phyloP scores from a whole-genome alignment of 768 basidiomycete genomes.

The Kwoniella sp. region DNA sequence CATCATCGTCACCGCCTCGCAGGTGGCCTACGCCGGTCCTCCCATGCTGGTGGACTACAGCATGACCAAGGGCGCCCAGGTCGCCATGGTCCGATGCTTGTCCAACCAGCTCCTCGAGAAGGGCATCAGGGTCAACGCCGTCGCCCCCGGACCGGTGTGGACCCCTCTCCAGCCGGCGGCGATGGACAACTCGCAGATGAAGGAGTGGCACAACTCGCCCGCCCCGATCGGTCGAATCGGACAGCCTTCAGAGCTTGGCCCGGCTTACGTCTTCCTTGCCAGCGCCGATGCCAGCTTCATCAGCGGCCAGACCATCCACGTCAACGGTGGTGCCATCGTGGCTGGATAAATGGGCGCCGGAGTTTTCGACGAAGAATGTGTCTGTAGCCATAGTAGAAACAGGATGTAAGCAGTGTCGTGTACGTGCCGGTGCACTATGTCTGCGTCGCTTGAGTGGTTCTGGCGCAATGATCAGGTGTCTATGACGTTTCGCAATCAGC shows the following conservation, averaged over 20 bases:
- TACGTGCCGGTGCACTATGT: no score
- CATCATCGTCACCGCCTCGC: constrained; percentile 63
- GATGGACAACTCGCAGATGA: constrained; percentile 45
- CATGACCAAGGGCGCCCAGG: constrained; percentile 58
- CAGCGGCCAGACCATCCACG: constrained; percentile 48
- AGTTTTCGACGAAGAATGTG: not conserved
- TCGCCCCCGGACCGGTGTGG: constrained; percentile 47
- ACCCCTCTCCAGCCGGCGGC: constrained; percentile 49
- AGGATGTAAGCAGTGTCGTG: no score
- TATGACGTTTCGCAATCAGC: not conserved
- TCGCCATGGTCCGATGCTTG: constrained; percentile 55
- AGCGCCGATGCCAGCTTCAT: constrained; percentile 46
- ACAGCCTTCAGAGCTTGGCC: constrained; percentile 58
- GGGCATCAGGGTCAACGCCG: constrained; percentile 50
- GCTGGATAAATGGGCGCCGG: constrained; percentile 19
- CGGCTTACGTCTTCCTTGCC: constrained; percentile 60
- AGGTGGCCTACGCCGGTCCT: constrained; percentile 49
- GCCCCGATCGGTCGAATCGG: constrained; percentile 54
- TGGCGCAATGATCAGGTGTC: not conserved
- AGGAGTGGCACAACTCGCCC: constrained; percentile 42
- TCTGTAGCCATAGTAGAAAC: not conserved
- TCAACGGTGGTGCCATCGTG: constrained; percentile 48
- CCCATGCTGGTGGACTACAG: constrained; percentile 55
- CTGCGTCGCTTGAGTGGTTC: no score
- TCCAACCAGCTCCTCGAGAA: constrained; percentile 57